Percentiles rank a stretch among this genome's conserved stretches.
These are phyloP conservation scores for Theileria parva DNA, from an alignment of 169 alveolate species.

Conservation along the genomic window DNA sequence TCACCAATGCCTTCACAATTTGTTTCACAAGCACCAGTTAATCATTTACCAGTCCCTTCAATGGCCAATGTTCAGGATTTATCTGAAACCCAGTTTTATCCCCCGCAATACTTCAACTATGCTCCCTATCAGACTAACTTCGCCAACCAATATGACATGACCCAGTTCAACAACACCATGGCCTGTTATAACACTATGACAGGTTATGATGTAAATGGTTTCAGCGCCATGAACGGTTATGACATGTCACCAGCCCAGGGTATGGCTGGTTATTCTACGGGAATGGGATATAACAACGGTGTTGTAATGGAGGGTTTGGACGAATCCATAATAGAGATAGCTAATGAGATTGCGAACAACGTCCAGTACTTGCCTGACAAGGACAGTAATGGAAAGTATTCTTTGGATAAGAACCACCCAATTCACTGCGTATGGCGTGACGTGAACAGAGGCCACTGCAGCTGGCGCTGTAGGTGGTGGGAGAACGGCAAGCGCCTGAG, in stretches of 20 bases:
- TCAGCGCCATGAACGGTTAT: not conserved
- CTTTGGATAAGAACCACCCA: constrained; percentile 76
- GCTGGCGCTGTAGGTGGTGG: constrained; percentile 84
- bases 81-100: constrained; percentile 7
- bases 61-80: constrained; percentile 6
- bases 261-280: not conserved
- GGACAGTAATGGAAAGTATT: constrained; percentile 69
- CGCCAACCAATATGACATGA: not conserved
- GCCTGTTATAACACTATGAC: not conserved
- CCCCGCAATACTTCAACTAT: not conserved
- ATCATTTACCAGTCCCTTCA: not conserved
- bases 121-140: not conserved
- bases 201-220: not conserved
- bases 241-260: not conserved
- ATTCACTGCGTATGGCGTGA: constrained; percentile 81
- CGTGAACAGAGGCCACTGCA: constrained; percentile 75
- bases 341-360: constrained; percentile 72
- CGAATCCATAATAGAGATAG: constrained; percentile 67
- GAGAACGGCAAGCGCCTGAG: constrained; percentile 77
- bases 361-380: constrained; percentile 71
- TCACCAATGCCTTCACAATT: not conserved
- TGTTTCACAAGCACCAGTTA: not conserved
- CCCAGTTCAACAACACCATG: not conserved
- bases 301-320: constrained; percentile 23
- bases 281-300: not conserved